A percentile compares a stretch with the other conserved stretches of the same genome.
phyloP scores from a whole-genome alignment of 768 basidiomycete genomes.

The Saitozyma sp. region DNA sequence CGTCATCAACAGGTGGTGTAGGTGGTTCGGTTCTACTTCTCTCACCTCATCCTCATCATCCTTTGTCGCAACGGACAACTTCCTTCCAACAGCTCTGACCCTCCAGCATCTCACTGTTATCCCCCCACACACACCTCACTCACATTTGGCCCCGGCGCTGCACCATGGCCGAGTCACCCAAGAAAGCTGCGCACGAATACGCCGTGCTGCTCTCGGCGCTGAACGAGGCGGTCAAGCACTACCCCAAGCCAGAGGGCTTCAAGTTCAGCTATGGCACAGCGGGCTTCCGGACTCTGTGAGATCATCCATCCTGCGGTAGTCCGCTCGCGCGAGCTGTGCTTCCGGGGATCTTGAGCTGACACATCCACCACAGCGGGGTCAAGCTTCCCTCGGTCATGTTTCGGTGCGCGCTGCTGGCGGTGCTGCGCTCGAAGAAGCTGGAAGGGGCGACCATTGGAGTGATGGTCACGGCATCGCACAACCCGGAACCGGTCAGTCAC shows the following conservation, averaged over 20 bases:
- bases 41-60: too few species aligned
- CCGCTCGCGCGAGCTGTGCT: neutral
- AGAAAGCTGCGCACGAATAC: slow-evolving; percentile 33
- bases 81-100: too few species aligned
- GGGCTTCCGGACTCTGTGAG: slow-evolving; percentile 87
- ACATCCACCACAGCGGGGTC: slow-evolving; percentile 33
- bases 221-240: slow-evolving; percentile 39
- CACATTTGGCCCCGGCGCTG: slow-evolving; percentile 1
- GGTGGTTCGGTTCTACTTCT: too few species aligned
- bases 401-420: slow-evolving; percentile 86
- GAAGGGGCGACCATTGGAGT: slow-evolving; percentile 90
- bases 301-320: neutral
- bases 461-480: slow-evolving; percentile 99
- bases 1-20: too few species aligned
- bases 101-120: neutral
- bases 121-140: neutral
- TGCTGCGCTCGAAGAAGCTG: slow-evolving; percentile 83
- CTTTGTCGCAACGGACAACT: too few species aligned
- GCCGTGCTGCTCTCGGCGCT: slow-evolving; percentile 33
- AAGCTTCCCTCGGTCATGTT: slow-evolving; percentile 86
- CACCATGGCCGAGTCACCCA: slow-evolving; percentile 19
- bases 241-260: slow-evolving; percentile 71
- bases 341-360: slow-evolving; percentile 3
- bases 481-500: slow-evolving; percentile 79
- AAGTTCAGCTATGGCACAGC: slow-evolving; percentile 89